Percentiles rank a stretch among this genome's conserved stretches.
These are phyloP conservation scores for Fraxinus platypoda DNA, from an alignment of 305 asterid species.

Conservation along the genomic window DNA sequence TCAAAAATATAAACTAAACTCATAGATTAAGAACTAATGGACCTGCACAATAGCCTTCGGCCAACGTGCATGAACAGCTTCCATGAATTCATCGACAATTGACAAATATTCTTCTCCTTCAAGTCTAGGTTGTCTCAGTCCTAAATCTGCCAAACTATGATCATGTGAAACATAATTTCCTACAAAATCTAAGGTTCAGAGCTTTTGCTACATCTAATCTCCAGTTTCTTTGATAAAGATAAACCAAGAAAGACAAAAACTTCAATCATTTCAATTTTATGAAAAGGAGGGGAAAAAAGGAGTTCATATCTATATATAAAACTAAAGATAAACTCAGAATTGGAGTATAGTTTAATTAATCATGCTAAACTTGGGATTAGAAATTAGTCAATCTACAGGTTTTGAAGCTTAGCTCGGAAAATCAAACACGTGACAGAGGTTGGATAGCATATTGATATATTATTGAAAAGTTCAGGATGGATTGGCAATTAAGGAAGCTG, in stretches of 20 bases:
- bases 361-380: neutral
- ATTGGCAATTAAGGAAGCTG: no score
- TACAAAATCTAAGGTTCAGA: constrained; percentile 11
- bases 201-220: constrained; percentile 3
- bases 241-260: neutral
- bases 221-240: constrained; percentile 9
- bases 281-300: neutral
- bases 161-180: constrained; percentile 21
- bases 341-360: neutral
- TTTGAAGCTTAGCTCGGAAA: constrained; percentile 7
- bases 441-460: neutral
- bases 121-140: constrained; percentile 85
- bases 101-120: constrained; percentile 96
- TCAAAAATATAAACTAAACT: constrained; percentile 17
- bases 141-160: constrained; percentile 76
- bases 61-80: constrained; percentile 99
- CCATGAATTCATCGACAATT: constrained; percentile 96
- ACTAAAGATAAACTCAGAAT: neutral
- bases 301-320: neutral
- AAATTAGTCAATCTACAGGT: constrained; percentile 19
- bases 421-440: neutral
- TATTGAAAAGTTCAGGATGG: neutral
- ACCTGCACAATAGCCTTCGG: constrained; percentile 99
- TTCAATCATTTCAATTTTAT: neutral
- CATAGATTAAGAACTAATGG: constrained; percentile 23